Evolutionary conservation across 768 basidiomycete species (phyloP), one percentile per base, ranked within the genome.

Genomic region (Tricholoma hemisulphureum): DNA sequence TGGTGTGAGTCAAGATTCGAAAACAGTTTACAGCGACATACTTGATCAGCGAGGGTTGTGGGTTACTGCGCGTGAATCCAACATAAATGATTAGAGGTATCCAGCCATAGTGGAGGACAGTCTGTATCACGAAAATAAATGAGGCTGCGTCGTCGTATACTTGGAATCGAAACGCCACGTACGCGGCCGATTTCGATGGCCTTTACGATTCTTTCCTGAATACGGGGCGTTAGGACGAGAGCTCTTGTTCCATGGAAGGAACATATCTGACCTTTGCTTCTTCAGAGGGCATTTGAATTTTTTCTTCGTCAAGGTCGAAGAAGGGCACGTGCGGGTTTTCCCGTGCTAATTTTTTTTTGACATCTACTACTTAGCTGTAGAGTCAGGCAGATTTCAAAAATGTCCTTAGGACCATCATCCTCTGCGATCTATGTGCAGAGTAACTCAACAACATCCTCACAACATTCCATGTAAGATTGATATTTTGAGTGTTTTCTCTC

Each of bases 1-100:
- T 11, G 51, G 46, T 45, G 59, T 63, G 34, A 28, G 64, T 34
- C 51, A n/a, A 21, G 43, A 58, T 23, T 10, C 48, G 37, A 35
- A 39, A 5, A 53, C 23, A 3, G 50, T 55, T 18, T 24, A 51
- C 53, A 31, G 37, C 5, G n/a, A 83, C 92, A 66, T 55, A 96
- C 95, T 97, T 95, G 75, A 96, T 96, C 67, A 98, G 78, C 35
- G 93, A 94, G 18, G 95, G 95, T 65, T 95, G 93, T 28, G 95
- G 95, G 69, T 90, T 93, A 69, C 93, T 95, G 64, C 89, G 80
- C 53, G 89, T 91, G 78, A 91, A 97, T 32, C 95, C 96, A 68
- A 97, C 83, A 73, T 95, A 97, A 67, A 98, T 95, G 68, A 98
- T 93, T 69, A 95, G 77, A 29, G 96, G 96, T 67, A 98, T 94